Evolutionary conservation across 2,329 filamentous ascomycete species (phyloP).

Genomic region (Cordyceps tenuipes): DNA sequence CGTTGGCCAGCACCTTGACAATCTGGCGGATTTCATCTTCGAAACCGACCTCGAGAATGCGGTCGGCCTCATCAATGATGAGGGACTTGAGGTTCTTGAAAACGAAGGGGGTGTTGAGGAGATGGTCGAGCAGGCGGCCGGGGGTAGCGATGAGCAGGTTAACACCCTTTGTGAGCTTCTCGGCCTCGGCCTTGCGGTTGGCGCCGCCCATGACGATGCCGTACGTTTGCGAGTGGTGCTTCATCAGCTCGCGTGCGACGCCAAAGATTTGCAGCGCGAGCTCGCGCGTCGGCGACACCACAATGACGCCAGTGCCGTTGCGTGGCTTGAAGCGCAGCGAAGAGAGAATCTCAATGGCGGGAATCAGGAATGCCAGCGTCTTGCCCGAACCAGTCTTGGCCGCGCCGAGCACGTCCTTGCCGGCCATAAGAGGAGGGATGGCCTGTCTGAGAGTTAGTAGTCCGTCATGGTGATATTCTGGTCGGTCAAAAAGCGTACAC

Average conservation of each 20-base stretch:
- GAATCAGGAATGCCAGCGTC: slow-evolving; percentile 89
- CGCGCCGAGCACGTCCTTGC: slow-evolving; percentile 85
- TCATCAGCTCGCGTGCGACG: slow-evolving; percentile 87
- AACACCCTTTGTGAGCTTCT: slow-evolving; percentile 89
- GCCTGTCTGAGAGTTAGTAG: slow-evolving; percentile 31
- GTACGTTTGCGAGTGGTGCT: slow-evolving; percentile 85
- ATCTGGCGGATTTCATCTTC: slow-evolving; percentile 98
- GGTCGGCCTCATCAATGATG: slow-evolving; percentile 93
- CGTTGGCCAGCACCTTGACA: slow-evolving; percentile 82
- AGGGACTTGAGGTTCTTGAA: slow-evolving; percentile 91
- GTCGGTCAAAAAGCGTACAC: slow-evolving; percentile 26
- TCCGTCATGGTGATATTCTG: background rate
- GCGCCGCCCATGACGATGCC: slow-evolving; percentile 95
- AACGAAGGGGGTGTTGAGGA: slow-evolving; percentile 84
- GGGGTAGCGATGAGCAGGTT: slow-evolving; percentile 93
- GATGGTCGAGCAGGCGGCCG: slow-evolving; percentile 83
- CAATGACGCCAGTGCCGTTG: slow-evolving; percentile 85
- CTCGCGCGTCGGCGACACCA: slow-evolving; percentile 89
- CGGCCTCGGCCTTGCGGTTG: slow-evolving; percentile 80
- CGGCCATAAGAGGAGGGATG: slow-evolving; percentile 81
- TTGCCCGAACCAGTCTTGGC: slow-evolving; percentile 96
- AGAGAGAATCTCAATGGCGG: slow-evolving; percentile 86
- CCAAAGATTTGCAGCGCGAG: slow-evolving; percentile 93
- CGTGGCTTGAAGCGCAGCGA: slow-evolving; percentile 88
- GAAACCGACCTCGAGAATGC: slow-evolving; percentile 94